Base-by-base conservation (phyloP, 495 filamentous ascomycete genomes). In the Tuber calosporum region DNA sequence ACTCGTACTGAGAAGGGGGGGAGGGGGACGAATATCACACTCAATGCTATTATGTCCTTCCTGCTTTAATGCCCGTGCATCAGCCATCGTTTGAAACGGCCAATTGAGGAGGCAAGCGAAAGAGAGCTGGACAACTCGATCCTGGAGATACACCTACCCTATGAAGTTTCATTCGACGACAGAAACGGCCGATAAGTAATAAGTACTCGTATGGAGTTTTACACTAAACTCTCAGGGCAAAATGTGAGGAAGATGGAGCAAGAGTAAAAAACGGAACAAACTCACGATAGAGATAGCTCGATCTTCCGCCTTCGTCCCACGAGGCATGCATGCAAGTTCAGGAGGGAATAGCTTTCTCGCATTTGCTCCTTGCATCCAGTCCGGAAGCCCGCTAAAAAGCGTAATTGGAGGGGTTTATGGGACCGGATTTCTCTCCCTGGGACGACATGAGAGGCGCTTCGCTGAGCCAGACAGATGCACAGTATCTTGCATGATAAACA, bases 231-330 rank as follows among this genome's bases (percentile, higher is more conserved):
- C 53, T 62, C 53, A 62, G 53, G 53, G 53, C 26, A 62, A 34
- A 62, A 62, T 62, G 34, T 34, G 53, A 62, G 34, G 8, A 62
- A 62, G 15, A 62, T 1, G 2, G 11, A 30, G n/a, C 8, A 53
- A 53, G 22, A 26, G 20, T 4, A 58, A 58, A 58, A 58, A 30
- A 30, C 19, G 5, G 34, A 30, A 15, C 30, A 62, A 30, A 34
- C 53, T 62, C 26, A 34, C 53, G 26, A 6, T 62, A 30, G 30
- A 62, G 26, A 30, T 62, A 15, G 26, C 13, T 62, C 53, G 53
- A 62, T 62, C 53, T 62, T 62, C 53, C 53, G 53, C 26, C 53
- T 62, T 62, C 53, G 53, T 62, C 53, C 53, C 53, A 62, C 53
- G 53, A 62, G 53, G 53, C 53, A 62, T 62, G 48, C 53, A 62